These are phyloP conservation scores for Geranium brycei DNA, from an alignment of 345 rosid species.

Conservation along the genomic window DNA sequence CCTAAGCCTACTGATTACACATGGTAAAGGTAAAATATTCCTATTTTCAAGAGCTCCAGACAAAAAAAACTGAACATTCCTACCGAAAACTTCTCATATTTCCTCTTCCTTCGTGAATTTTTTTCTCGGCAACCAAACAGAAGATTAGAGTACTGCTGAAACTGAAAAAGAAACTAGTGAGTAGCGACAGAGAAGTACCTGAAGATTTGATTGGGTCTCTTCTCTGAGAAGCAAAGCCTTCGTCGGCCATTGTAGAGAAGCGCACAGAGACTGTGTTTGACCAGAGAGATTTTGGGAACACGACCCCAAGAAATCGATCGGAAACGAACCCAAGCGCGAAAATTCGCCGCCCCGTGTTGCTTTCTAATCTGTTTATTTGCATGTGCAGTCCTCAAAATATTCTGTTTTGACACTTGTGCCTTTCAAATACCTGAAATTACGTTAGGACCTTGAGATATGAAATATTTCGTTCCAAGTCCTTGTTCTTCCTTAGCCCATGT, in stretches of 20 bases:
- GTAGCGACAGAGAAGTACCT: slow-evolving; percentile 23
- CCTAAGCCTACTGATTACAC: not conserved
- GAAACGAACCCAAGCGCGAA: slow-evolving; percentile 17
- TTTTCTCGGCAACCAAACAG: slow-evolving; percentile 13
- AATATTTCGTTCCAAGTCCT: too few relatives aligned
- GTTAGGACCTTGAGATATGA: not conserved
- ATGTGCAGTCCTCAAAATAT: not conserved
- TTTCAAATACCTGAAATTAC: not conserved
- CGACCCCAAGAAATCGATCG: not conserved
- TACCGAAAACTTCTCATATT: not conserved
- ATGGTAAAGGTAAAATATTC: not conserved
- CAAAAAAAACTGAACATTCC: not conserved
- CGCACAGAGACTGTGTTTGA: not conserved
- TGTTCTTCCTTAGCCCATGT: too few relatives aligned
- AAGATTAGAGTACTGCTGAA: slow-evolving; percentile 8
- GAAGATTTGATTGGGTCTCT: slow-evolving; percentile 70
- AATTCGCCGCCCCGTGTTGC: slow-evolving; percentile 14
- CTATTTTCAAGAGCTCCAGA: not conserved
- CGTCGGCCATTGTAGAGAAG: slow-evolving; percentile 50
- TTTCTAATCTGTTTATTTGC: not conserved
- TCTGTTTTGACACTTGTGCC: not conserved
- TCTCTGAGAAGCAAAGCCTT: slow-evolving; percentile 31
- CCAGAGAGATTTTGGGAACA: not conserved
- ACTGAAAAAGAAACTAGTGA: not conserved
- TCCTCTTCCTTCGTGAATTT: not conserved